phyloP scores from a whole-genome alignment of 1,139 yeast species.

The Protomyces arabidopsidicola region DNA sequence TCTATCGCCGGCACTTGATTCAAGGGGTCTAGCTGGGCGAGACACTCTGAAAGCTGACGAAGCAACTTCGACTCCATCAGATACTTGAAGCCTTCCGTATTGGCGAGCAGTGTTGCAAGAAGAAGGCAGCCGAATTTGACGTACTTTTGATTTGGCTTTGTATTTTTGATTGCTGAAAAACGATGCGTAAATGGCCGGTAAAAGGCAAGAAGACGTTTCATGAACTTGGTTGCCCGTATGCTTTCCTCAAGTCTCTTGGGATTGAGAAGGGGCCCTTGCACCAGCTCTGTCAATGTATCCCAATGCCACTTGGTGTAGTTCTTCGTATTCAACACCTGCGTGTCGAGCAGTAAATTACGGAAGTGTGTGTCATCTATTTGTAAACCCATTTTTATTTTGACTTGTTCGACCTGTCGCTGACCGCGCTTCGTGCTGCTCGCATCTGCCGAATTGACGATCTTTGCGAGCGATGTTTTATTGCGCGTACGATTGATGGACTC shows the following conservation, averaged over 20 bases:
- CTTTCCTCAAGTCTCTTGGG: conserved; percentile 73
- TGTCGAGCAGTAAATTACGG: conserved; percentile 59
- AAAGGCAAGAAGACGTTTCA: conserved; percentile 78
- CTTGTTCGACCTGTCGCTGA: conserved; percentile 42
- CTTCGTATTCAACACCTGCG: conserved; percentile 71
- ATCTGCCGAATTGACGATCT: neutral
- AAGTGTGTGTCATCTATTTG: conserved; percentile 68
- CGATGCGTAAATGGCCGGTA: conserved; percentile 87
- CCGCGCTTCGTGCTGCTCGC: conserved; percentile 34
- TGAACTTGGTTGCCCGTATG: conserved; percentile 72
- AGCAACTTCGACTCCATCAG: conserved; percentile 69
- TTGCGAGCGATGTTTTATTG: conserved; percentile 7
- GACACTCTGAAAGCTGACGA: conserved; percentile 80
- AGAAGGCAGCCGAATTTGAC: conserved; percentile 70
- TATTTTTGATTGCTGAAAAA: conserved; percentile 59
- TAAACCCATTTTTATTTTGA: conserved; percentile 48
- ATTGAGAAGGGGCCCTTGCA: conserved; percentile 74
- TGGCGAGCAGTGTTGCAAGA: conserved; percentile 59
- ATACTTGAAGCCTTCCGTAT: conserved; percentile 61
- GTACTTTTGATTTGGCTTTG: conserved; percentile 53
- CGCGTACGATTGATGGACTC: conserved; percentile 37
- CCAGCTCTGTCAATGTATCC: conserved; percentile 60
- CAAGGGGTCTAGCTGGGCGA: conserved; percentile 75
- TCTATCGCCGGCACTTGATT: conserved; percentile 70
- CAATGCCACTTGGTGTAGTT: conserved; percentile 86